Evolutionary conservation across 495 filamentous ascomycete species (phyloP).

Genomic region (Cenococcum geophilum): DNA sequence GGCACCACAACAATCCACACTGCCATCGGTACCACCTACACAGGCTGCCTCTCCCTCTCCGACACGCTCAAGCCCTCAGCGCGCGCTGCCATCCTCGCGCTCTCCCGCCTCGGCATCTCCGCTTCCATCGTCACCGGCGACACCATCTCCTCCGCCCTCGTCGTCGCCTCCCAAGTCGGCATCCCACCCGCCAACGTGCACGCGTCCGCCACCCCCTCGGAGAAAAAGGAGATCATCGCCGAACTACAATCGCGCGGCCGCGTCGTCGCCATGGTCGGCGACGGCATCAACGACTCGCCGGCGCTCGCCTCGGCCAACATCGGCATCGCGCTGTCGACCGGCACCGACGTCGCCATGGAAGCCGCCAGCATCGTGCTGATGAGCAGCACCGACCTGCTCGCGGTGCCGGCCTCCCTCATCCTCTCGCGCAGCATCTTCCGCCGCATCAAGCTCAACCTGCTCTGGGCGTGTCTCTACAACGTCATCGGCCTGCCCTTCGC

Average conservation of each 20-base stretch:
- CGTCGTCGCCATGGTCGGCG: constrained; percentile 92
- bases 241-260: constrained; percentile 64
- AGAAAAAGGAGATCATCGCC: constrained; percentile 80
- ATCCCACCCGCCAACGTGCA: constrained; percentile 69
- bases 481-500: constrained; percentile 87
- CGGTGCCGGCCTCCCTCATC: constrained; percentile 77
- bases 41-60: constrained; percentile 73
- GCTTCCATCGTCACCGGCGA: constrained; percentile 93
- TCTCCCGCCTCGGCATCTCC: constrained; percentile 76
- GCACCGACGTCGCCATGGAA: constrained; percentile 97
- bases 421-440: constrained; percentile 81
- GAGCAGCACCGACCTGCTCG: constrained; percentile 83
- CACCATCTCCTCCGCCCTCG: constrained; percentile 69
- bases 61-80: constrained; percentile 89
- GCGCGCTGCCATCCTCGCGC: constrained; percentile 71
- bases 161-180: constrained; percentile 76
- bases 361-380: constrained; percentile 95
- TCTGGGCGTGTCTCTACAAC: constrained; percentile 93
- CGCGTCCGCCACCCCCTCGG: constrained; percentile 75
- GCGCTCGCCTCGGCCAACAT: constrained; percentile 88
- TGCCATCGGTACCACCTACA: constrained; percentile 72
- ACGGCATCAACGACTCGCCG: constrained; percentile 98
- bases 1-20: constrained; percentile 88
- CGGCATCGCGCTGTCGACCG: constrained; percentile 85
- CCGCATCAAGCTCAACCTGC: constrained; percentile 88